Evolutionary conservation across 2,329 filamentous ascomycete genomes (phyloP), one percentile per base, ranked within the genome.

Genomic region (Rhexocercosporidium sp.): DNA sequence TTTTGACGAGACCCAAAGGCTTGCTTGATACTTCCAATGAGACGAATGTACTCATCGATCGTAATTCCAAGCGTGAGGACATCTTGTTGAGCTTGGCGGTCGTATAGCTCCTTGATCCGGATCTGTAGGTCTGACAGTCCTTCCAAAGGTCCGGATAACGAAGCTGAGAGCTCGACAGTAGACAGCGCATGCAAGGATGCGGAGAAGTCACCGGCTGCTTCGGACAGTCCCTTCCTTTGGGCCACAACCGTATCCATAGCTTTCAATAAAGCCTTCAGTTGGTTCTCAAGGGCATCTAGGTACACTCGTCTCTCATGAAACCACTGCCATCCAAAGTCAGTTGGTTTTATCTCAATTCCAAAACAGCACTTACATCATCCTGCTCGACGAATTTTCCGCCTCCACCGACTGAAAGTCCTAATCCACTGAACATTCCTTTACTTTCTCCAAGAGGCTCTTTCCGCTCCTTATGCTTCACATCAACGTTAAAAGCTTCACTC

Each of bases 251-350:
- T 92, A 76, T 99, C 96, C 81, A 97, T 96, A 20, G 94, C 92
- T 81, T 97, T 98, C 75, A 97, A 85, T 18, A 98, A 84, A 11
- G 92, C 90, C 78, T 94, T 97, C 68, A 97, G 85, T 78, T 98
- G 95, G 74, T 89, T 94, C 77, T 98, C 94, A 44, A 98, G 85
- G 4, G 94, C 94, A 78, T 99, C 96, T 12, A 99, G 87, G 77
- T 99, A 99, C 64, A 98, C 88, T 75, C 91, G 93, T 69, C 96
- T 93, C 73, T 99, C 96, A 75, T 99, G 95, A 81, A 99, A 99
- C 96, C 95, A 99, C 91, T 94, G 66, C 31, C 16, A 16, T 67
- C 31, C 16, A 16, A 62, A 62, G 44, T 79, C 71, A 79, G 74
- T 53, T 54, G 61, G 61, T 18, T 54, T 14, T 14, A 46, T 20